Percentiles rank a stretch among this genome's conserved stretches.
These are phyloP conservation scores for Linnemannia zychae DNA, from an alignment of 192 early-diverging fungal species.

Conservation along the genomic window DNA sequence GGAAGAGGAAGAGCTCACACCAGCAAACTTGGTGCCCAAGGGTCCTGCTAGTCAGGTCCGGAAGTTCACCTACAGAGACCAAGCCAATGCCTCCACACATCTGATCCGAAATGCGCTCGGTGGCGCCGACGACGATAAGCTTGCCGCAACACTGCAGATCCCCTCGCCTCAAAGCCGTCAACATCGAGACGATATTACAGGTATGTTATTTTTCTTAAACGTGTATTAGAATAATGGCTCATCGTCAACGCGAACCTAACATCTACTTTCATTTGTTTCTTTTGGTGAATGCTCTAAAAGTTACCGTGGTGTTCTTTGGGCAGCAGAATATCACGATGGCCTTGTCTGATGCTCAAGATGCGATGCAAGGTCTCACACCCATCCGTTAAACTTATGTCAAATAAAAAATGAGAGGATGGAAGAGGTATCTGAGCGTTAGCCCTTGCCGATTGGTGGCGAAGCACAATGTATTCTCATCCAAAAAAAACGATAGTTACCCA, in stretches of 20 bases:
- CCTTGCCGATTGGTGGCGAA: too few relatives aligned
- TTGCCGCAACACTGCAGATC: constrained; percentile 74
- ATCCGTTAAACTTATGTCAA: constrained; percentile 9
- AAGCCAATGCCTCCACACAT: constrained; percentile 77
- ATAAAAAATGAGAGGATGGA: neutral
- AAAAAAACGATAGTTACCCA: too few relatives aligned
- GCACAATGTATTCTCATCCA: too few relatives aligned
- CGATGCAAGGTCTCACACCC: neutral
- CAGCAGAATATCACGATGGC: constrained; percentile 27
- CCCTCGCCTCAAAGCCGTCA: constrained; percentile 73
- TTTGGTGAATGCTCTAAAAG: constrained; percentile 4
- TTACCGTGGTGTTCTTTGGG: constrained; percentile 39
- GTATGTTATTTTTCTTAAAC: constrained; percentile 24
- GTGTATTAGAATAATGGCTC: too few relatives aligned
- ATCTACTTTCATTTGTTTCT: neutral
- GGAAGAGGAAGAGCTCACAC: constrained; percentile 38
- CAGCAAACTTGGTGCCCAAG: constrained; percentile 17
- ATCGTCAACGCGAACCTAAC: neutral
- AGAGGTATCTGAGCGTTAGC: neutral
- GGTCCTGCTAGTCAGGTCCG: constrained; percentile 21
- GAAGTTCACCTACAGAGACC: constrained; percentile 60
- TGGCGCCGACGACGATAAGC: constrained; percentile 69
- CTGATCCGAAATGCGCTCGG: constrained; percentile 77
- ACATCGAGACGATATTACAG: constrained; percentile 89
- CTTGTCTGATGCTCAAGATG: constrained; percentile 21